Percentiles rank a stretch among this genome's conserved stretches.
These are phyloP conservation scores for Heliamphora exappendiculata DNA, from an alignment of 148 eudicot species.

Conservation along the genomic window DNA sequence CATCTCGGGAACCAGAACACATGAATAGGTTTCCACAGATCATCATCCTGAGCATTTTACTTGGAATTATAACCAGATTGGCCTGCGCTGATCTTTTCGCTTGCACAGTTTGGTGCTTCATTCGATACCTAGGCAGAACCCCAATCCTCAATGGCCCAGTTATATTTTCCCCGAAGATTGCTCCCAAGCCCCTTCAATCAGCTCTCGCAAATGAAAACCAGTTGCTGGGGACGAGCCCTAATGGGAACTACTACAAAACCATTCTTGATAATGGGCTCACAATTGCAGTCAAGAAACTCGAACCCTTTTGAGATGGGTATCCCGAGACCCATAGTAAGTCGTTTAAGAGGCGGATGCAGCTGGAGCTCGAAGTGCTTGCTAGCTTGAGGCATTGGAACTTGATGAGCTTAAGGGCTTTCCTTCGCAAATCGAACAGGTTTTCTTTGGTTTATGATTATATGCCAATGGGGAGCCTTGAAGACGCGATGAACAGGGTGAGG, in stretches of 20 bases:
- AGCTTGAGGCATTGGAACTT: constrained; percentile 63
- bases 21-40: constrained; percentile 29
- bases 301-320: constrained; percentile 38
- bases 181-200: constrained; percentile 45
- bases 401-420: constrained; percentile 79
- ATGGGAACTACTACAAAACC: constrained; percentile 53
- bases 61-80: constrained; percentile 52
- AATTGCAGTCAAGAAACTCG: constrained; percentile 71
- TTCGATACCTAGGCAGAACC: constrained; percentile 41
- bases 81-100: constrained; percentile 47
- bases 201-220: constrained; percentile 55
- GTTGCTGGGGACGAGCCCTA: constrained; percentile 51
- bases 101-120: constrained; percentile 42
- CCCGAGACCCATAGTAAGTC: constrained; percentile 31
- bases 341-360: constrained; percentile 52
- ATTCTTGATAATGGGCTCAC: constrained; percentile 66
- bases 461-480: constrained; percentile 70
- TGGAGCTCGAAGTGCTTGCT: constrained; percentile 59
- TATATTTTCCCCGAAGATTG: constrained; percentile 70
- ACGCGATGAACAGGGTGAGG: constrained; percentile 55
- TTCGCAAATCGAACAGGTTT: constrained; percentile 45
- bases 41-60: constrained; percentile 48
- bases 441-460: constrained; percentile 64
- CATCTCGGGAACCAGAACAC: constrained; percentile 14
- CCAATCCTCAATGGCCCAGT: constrained; percentile 80